A percentile compares a stretch with the other conserved stretches of the same genome.
These are phyloP conservation scores for Trichosporon inkin DNA, from an alignment of 1,284 basidiomycete species.

Conservation along the genomic window DNA sequence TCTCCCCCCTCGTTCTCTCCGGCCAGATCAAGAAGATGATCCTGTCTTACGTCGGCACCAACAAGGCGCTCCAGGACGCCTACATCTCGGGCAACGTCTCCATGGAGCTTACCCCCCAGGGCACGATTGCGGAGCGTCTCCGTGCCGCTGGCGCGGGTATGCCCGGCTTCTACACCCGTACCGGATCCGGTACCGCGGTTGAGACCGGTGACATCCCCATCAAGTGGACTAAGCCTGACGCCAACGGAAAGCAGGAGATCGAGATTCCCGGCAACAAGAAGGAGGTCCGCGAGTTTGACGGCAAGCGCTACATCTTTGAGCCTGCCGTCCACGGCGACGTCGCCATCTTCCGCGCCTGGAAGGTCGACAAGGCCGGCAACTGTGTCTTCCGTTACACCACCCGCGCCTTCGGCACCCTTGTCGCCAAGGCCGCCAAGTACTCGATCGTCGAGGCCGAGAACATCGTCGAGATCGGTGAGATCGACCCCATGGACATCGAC, in stretches of 20 bases:
- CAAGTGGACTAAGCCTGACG: conserved; percentile 33
- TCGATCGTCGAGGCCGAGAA: conserved; percentile 94
- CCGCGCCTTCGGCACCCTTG: conserved; percentile 80
- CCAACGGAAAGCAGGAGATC: conserved; percentile 51
- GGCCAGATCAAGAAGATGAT: conserved; percentile 76
- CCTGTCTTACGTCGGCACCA: conserved; percentile 74
- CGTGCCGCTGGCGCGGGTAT: conserved; percentile 91
- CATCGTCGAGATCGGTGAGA: conserved; percentile 79
- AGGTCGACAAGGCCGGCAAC: conserved; percentile 85
- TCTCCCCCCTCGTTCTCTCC: conserved; percentile 72
- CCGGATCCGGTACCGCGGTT: conserved; percentile 79
- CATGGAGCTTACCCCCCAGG: conserved; percentile 85
- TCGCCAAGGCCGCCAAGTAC: conserved; percentile 83
- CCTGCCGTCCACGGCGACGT: conserved; percentile 80
- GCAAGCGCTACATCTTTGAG: conserved; percentile 80
- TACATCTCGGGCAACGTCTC: conserved; percentile 78
- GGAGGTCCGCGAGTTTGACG: conserved; percentile 73
- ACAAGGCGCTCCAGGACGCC: conserved; percentile 54
- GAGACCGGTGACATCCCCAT: conserved; percentile 66
- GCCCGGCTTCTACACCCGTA: conserved; percentile 93
- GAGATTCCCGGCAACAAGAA: conserved; percentile 69
- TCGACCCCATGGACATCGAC: conserved; percentile 76
- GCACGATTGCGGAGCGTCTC: conserved; percentile 84
- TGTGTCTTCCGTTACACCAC: conserved; percentile 82
- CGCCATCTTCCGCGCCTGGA: conserved; percentile 90